A percentile compares a stretch with the other conserved stretches of the same genome.
These are phyloP conservation scores for Infundibulicybe gibba DNA, from an alignment of 768 basidiomycete genomes.

Conservation along the genomic window DNA sequence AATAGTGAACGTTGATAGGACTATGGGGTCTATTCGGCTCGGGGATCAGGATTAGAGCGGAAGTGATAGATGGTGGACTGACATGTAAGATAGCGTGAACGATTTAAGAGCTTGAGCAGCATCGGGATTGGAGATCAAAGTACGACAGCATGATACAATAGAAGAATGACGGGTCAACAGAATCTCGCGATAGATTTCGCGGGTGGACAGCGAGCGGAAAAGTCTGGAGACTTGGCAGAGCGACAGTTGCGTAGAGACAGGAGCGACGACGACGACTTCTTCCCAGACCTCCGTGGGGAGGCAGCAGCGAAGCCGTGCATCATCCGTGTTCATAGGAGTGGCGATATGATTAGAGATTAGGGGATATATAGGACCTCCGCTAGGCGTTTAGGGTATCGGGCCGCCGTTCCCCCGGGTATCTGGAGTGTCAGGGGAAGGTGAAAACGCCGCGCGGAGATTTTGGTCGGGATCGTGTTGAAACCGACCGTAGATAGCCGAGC, in stretches of 20 bases:
- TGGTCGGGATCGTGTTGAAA: too few relatives aligned
- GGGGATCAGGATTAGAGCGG: neutral
- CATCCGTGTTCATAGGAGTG: too few relatives aligned
- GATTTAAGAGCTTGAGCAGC: slow-evolving; percentile 25
- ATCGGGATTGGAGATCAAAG: slow-evolving; percentile 19
- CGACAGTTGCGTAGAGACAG: slow-evolving; percentile 22
- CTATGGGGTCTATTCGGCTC: slow-evolving; percentile 13
- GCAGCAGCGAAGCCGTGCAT: neutral
- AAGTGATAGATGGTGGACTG: slow-evolving; percentile 9
- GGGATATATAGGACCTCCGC: too few relatives aligned
- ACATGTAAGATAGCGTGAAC: slow-evolving; percentile 31
- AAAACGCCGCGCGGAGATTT: too few relatives aligned
- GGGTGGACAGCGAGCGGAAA: slow-evolving; percentile 25
- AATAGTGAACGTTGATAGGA: slow-evolving; percentile 13
- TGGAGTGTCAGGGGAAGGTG: too few relatives aligned
- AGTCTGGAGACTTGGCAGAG: slow-evolving; percentile 29
- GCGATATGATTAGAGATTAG: too few relatives aligned
- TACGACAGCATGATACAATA: slow-evolving; percentile 29
- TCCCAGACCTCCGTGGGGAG: slow-evolving; percentile 34
- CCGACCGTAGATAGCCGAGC: too few relatives aligned
- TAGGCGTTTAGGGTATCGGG: too few relatives aligned
- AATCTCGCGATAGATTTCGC: slow-evolving; percentile 29
- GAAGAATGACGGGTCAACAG: slow-evolving; percentile 21
- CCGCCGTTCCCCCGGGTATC: too few relatives aligned
- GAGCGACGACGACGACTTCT: slow-evolving; percentile 25